Conservation (phyloP, 257 asterid species). For the Fraxinus cuspidata region DNA sequence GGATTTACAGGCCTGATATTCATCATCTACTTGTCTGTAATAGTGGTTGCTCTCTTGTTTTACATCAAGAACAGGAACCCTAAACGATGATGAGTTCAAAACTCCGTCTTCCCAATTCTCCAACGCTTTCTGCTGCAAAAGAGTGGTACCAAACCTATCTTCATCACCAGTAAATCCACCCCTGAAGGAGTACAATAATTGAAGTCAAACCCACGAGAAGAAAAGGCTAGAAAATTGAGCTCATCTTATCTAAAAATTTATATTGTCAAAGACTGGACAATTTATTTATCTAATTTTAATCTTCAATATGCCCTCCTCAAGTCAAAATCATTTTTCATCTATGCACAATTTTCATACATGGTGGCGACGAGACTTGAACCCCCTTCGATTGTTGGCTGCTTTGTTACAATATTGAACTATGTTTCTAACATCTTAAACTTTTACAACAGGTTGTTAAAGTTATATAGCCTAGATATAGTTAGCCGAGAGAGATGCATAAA, state of each 20-base stretch:
- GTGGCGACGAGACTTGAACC: too few species aligned
- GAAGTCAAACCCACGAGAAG: background rate
- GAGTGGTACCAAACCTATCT: conserved; percentile 39
- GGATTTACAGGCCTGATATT: conserved; percentile 33
- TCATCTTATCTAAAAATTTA: too few species aligned
- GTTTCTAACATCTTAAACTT: too few species aligned
- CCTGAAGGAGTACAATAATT: conserved; percentile 32
- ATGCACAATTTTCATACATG: too few species aligned
- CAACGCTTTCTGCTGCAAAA: conserved; percentile 50
- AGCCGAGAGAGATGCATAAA: background rate
- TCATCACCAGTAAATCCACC: conserved; percentile 49
- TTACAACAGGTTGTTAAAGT: too few species aligned
- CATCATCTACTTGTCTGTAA: conserved; percentile 33
- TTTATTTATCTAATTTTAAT: too few species aligned
- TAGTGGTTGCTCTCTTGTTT: conserved; percentile 52
- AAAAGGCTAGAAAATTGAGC: background rate
- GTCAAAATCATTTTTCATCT: too few species aligned
- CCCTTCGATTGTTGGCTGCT: too few species aligned
- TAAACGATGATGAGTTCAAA: conserved; percentile 46
- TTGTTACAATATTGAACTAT: too few species aligned
- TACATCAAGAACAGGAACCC: conserved; percentile 40
- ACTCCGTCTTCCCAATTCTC: conserved; percentile 67
- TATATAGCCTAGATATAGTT: too few species aligned
- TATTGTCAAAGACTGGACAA: too few species aligned
- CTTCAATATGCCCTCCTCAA: too few species aligned